These are phyloP conservation scores for Gymnopilus junonius DNA, from an alignment of 768 basidiomycete genomes.

Conservation along the genomic window DNA sequence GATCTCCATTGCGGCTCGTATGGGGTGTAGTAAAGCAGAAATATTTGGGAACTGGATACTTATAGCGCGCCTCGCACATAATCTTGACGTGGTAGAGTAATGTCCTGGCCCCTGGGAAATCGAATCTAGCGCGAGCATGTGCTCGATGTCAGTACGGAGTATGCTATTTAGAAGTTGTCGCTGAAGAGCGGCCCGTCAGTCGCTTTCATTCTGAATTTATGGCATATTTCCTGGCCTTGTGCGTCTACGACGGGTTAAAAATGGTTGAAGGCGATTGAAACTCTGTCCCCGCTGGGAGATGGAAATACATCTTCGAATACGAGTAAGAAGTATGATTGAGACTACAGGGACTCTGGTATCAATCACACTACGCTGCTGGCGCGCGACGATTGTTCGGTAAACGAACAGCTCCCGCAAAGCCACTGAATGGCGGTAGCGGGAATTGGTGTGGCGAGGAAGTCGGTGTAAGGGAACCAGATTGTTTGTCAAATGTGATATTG, in stretches of 20 bases:
- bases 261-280: background rate
- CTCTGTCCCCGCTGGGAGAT: background rate
- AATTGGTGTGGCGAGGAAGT: slow-evolving; percentile 3
- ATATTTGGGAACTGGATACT: too few species aligned
- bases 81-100: background rate
- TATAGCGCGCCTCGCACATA: background rate
- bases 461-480: slow-evolving; percentile 55
- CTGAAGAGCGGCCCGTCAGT: background rate
- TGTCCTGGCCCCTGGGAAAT: background rate
- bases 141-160: background rate
- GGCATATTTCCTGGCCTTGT: background rate
- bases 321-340: background rate
- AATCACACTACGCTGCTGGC: slow-evolving; percentile 2
- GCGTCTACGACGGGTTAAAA: background rate
- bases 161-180: background rate
- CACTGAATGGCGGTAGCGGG: slow-evolving; percentile 8
- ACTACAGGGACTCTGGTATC: background rate
- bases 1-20: too few species aligned
- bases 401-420: slow-evolving; percentile 19
- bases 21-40: too few species aligned
- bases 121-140: background rate
- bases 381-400: slow-evolving; percentile 24
- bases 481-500: slow-evolving; percentile 61
- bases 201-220: background rate
- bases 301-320: background rate